phyloP scores from a whole-genome alignment of 2,329 filamentous ascomycete species.

The Aspergillus spinulosporus region DNA sequence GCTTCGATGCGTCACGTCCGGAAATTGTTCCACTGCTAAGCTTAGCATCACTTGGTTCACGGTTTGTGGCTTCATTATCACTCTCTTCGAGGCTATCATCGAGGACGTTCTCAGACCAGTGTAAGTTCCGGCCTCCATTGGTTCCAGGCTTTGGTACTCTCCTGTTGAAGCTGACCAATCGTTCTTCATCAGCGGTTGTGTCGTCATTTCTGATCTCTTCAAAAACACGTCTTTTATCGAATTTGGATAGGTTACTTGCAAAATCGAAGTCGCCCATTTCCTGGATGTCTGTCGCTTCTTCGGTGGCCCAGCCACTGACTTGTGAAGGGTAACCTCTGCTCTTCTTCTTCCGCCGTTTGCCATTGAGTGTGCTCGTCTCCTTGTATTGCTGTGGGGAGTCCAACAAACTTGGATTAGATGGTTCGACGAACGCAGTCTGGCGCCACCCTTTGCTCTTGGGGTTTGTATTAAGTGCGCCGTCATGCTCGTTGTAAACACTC shows the following conservation, averaged over 20 bases:
- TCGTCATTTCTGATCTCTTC: constrained; percentile 89
- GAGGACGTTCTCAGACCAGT: constrained; percentile 88
- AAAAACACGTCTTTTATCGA: constrained; percentile 90
- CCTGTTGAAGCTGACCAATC: constrained; percentile 88
- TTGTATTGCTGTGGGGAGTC: constrained; percentile 29
- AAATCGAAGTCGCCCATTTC: constrained; percentile 96
- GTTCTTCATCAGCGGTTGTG: constrained; percentile 80
- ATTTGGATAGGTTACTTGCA: constrained; percentile 82
- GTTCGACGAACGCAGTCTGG: constrained; percentile 65
- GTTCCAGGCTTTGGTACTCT: constrained; percentile 63
- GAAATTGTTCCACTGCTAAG: constrained; percentile 51
- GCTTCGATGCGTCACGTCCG: constrained; percentile 43
- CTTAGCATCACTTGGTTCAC: constrained; percentile 42
- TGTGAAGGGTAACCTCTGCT: constrained; percentile 52
- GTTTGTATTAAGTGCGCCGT: constrained; percentile 34
- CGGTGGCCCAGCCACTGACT: constrained; percentile 88
- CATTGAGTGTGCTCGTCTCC: constrained; percentile 27
- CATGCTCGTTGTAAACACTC: constrained; percentile 35
- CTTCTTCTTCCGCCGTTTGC: constrained; percentile 49
- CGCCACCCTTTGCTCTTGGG: constrained; percentile 65
- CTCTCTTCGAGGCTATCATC: constrained; percentile 72
- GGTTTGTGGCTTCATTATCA: constrained; percentile 65
- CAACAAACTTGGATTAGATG: constrained; percentile 48
- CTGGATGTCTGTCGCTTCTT: constrained; percentile 91
- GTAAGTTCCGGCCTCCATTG: constrained; percentile 81